Evolutionary conservation across 1,139 yeast genomes (phyloP).

Genomic region (Wickerhamomyces sp.): DNA sequence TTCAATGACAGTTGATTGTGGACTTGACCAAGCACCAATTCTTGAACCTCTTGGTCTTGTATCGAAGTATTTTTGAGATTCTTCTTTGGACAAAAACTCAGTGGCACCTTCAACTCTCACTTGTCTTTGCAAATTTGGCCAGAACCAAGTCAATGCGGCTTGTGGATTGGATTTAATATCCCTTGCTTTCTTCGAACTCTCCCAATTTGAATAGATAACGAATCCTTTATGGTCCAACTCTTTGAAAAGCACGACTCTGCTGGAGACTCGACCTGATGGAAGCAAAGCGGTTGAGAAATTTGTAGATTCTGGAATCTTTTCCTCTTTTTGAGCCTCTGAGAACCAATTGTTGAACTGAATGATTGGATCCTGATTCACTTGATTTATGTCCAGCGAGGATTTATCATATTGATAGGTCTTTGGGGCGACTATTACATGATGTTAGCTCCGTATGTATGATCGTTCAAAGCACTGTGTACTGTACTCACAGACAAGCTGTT

Average conservation of each 20-base stretch:
- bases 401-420: constrained; percentile 85
- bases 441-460: neutral
- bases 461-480: too few relatives aligned
- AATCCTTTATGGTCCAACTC: constrained; percentile 85
- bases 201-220: constrained; percentile 91
- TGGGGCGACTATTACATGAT: constrained; percentile 51
- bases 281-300: constrained; percentile 81
- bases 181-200: constrained; percentile 68
- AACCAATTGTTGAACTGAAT: constrained; percentile 83
- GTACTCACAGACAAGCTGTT: too few relatives aligned
- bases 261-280: constrained; percentile 84
- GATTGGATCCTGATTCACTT: constrained; percentile 59
- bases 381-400: constrained; percentile 49
- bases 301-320: constrained; percentile 70
- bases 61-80: constrained; percentile 69
- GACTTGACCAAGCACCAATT: constrained; percentile 96
- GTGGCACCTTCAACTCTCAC: constrained; percentile 87
- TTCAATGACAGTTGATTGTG: constrained; percentile 63
- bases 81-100: constrained; percentile 68
- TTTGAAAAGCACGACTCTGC: constrained; percentile 78
- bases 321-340: constrained; percentile 60
- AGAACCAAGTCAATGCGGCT: constrained; percentile 86
- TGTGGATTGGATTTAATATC: constrained; percentile 69
- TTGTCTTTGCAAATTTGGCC: constrained; percentile 88
- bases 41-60: constrained; percentile 91